These are phyloP conservation scores for Lipomyces orientalis DNA, from an alignment of 805 yeast genomes.

Conservation along the genomic window DNA sequence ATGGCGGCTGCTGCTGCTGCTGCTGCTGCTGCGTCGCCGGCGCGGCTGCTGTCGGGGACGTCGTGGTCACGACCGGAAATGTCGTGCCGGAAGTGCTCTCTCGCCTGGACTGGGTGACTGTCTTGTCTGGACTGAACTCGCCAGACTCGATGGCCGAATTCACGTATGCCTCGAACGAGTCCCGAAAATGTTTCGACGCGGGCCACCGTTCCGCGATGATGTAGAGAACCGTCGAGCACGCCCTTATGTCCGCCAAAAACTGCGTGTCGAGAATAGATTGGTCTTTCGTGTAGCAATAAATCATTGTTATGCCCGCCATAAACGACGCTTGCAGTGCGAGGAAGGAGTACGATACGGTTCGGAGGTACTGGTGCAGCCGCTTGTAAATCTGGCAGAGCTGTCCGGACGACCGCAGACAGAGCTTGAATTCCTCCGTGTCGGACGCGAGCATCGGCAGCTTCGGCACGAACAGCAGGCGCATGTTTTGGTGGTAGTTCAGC, in stretches of 20 bases:
- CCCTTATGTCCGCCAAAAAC: constrained; percentile 32
- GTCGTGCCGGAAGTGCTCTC: neutral
- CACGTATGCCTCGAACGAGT: constrained; percentile 31
- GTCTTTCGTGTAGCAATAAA: constrained; percentile 34
- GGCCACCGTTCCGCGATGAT: constrained; percentile 37
- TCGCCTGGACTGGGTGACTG: neutral
- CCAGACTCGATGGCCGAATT: constrained; percentile 32
- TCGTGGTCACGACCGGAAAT: neutral
- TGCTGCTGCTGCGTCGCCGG: neutral
- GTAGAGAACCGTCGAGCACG: constrained; percentile 32
- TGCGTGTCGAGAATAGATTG: constrained; percentile 34
- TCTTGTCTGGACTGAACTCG: constrained; percentile 12
- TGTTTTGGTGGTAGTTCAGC: constrained; percentile 31
- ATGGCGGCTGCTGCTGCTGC: neutral
- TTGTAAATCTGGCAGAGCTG: constrained; percentile 35
- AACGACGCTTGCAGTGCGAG: constrained; percentile 33
- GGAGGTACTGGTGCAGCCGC: constrained; percentile 32
- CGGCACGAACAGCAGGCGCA: constrained; percentile 35
- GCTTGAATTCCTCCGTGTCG: constrained; percentile 32
- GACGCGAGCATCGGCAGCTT: constrained; percentile 31
- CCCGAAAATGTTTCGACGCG: constrained; percentile 34
- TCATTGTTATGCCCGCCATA: constrained; percentile 36
- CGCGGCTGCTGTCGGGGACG: neutral
- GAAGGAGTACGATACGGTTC: constrained; percentile 33
- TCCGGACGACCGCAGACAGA: constrained; percentile 33